These are phyloP conservation scores for Pythium plurisporium DNA, from an alignment of 352 stramenopile species.

Conservation along the genomic window DNA sequence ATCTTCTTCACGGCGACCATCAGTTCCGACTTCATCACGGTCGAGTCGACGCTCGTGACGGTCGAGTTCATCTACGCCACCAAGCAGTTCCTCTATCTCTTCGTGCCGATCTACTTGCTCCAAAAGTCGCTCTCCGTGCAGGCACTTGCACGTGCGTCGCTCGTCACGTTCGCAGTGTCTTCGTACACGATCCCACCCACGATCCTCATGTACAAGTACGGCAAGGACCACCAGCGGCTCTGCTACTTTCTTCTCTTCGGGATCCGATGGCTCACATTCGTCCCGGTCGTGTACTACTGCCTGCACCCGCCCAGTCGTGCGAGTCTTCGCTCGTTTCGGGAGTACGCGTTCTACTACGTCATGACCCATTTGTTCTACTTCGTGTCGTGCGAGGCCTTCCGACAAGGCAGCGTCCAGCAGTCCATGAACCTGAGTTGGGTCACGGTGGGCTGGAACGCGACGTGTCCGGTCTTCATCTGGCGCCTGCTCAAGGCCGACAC, in stretches of 20 bases:
- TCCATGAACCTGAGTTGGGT: constrained; percentile 24
- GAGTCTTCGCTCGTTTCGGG: constrained; percentile 3
- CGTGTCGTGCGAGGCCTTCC: constrained; percentile 18
- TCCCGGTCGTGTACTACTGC: constrained; percentile 24
- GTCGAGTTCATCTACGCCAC: constrained; percentile 49
- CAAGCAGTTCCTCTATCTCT: constrained; percentile 44
- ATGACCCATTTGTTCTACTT: constrained; percentile 18
- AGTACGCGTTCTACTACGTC: constrained; percentile 19
- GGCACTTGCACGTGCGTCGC: constrained; percentile 30
- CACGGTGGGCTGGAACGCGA: constrained; percentile 24
- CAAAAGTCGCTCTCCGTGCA: constrained; percentile 53
- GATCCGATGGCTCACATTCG: constrained; percentile 10
- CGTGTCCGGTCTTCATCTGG: constrained; percentile 36
- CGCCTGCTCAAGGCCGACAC: constrained; percentile 33
- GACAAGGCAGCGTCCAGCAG: constrained; percentile 4
- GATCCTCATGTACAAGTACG: constrained; percentile 21
- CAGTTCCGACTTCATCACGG: constrained; percentile 24
- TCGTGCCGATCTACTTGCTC: constrained; percentile 49
- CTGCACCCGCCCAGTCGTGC: constrained; percentile 14
- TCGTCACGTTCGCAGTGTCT: constrained; percentile 33
- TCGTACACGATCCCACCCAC: constrained; percentile 30
- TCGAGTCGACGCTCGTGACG: constrained; percentile 13
- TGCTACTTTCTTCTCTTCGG: constrained; percentile 13
- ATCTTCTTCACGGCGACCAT: constrained; percentile 31
- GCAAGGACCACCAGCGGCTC: constrained; percentile 1